Percentiles rank a stretch among this genome's conserved stretches.
Evolutionary conservation across 257 asterid species (phyloP).

Genomic region (Solanum megistacrolobum): DNA sequence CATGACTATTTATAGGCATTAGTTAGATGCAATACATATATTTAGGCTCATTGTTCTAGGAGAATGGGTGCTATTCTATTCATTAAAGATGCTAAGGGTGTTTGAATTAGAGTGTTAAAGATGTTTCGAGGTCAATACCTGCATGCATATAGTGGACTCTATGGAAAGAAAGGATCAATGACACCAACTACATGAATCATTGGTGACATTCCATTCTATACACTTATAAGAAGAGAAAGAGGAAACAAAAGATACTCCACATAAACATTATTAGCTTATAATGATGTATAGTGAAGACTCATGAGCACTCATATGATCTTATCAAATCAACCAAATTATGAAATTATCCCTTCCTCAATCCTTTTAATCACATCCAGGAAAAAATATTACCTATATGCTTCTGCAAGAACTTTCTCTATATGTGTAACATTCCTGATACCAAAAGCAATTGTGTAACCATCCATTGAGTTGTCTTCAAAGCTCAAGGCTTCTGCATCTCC

Average conservation of each 20-base stretch:
- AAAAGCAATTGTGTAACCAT: slow-evolving; percentile 93
- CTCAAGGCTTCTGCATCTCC: slow-evolving; percentile 89
- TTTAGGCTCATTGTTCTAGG: neutral
- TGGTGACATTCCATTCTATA: neutral
- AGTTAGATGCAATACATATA: neutral
- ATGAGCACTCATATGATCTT: neutral
- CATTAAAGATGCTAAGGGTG: neutral
- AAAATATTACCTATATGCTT: slow-evolving; percentile 69
- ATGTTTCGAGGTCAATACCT: neutral
- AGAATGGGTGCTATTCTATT: neutral
- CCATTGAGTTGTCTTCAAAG: slow-evolving; percentile 72
- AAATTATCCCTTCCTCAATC: neutral
- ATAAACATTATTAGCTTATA: neutral
- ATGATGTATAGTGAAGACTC: neutral
- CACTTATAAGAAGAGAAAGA: neutral
- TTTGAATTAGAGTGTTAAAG: neutral
- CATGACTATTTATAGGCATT: neutral
- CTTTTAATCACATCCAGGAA: neutral
- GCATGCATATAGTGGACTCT: neutral
- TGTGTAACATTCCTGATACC: slow-evolving; percentile 95
- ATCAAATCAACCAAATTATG: neutral
- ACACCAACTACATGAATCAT: neutral
- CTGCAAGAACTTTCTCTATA: slow-evolving; percentile 79
- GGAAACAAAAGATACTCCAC: neutral
- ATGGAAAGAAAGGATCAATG: neutral